Conservation (phyloP, 2,329 filamentous ascomycete species). For the Xylaria multiplex region DNA sequence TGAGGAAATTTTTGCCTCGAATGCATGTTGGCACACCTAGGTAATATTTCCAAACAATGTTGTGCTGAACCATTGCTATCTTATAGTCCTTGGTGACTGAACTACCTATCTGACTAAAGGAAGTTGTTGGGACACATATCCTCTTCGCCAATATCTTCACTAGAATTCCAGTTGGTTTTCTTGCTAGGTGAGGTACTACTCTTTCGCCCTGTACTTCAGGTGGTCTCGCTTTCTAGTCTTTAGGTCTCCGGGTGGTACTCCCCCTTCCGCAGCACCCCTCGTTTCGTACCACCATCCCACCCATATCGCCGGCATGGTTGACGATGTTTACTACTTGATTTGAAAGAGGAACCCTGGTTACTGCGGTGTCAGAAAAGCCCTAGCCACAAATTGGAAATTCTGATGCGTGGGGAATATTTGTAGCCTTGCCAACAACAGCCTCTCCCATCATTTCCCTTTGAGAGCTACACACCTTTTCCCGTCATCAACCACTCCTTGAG, state of each 20-base stretch:
- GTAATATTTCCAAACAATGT: neutral
- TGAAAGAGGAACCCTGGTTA: constrained; percentile 16
- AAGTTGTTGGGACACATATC: neutral
- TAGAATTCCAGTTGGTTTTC: neutral
- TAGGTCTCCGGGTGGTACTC: neutral
- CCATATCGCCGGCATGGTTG: constrained; percentile 21
- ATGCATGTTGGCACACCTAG: neutral
- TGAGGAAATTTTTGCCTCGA: neutral
- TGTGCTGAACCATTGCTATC: neutral
- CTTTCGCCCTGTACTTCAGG: neutral
- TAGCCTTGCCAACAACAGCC: constrained; percentile 7
- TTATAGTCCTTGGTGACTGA: neutral
- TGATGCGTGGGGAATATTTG: constrained; percentile 16
- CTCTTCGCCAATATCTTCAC: neutral
- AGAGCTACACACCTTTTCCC: constrained; percentile 13
- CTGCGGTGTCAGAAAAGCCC: constrained; percentile 14
- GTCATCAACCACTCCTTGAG: constrained; percentile 14
- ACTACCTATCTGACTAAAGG: neutral
- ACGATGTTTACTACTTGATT: constrained; percentile 18
- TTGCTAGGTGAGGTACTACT: neutral
- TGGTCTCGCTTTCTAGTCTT: neutral
- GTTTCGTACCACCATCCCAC: neutral
- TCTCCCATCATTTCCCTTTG: constrained; percentile 16
- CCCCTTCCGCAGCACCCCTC: constrained; percentile 12
- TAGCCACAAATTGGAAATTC: constrained; percentile 19